Percentiles rank a stretch among this genome's conserved stretches.
Conservation (phyloP, 352 stramenopile species). For the Globisporangium recalcitrans region DNA sequence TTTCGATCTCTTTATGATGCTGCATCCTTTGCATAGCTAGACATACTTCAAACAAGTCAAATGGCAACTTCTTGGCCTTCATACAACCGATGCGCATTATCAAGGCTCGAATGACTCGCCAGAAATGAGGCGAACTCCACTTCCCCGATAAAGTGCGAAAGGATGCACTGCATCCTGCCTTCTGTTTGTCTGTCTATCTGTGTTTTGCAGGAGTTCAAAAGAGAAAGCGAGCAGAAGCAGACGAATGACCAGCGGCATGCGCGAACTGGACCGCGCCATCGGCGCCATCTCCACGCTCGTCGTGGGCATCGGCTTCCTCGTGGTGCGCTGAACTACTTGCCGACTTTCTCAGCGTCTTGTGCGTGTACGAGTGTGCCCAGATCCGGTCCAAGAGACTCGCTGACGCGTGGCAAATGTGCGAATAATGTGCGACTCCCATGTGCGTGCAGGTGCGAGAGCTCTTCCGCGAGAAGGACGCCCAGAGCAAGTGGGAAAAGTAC, state of each 20-base stretch:
- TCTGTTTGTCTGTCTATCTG: too few species aligned
- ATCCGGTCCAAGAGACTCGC: background rate
- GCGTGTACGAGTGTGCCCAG: background rate
- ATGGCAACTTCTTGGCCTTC: too few species aligned
- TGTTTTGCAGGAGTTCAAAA: constrained; percentile 10
- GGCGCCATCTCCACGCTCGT: constrained; percentile 70
- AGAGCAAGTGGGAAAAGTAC: constrained; percentile 58
- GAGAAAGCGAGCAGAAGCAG: background rate
- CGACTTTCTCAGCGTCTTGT: background rate
- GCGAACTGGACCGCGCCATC: constrained; percentile 75
- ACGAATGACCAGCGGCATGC: constrained; percentile 51
- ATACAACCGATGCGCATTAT: background rate
- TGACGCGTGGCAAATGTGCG: constrained; percentile 6
- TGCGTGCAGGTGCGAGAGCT: constrained; percentile 50
- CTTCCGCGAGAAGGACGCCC: constrained; percentile 43
- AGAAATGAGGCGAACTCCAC: background rate
- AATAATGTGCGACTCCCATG: constrained; percentile 10
- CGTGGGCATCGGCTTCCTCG: constrained; percentile 60
- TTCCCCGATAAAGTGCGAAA: constrained; percentile 10
- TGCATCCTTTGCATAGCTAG: background rate
- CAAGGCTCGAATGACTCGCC: background rate
- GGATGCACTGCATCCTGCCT: background rate
- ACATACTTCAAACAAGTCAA: background rate
- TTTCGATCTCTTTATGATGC: background rate
- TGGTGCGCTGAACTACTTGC: constrained; percentile 30